phyloP scores from a whole-genome alignment of 2,329 filamentous ascomycete species.

The Fusarium veterinarium region DNA sequence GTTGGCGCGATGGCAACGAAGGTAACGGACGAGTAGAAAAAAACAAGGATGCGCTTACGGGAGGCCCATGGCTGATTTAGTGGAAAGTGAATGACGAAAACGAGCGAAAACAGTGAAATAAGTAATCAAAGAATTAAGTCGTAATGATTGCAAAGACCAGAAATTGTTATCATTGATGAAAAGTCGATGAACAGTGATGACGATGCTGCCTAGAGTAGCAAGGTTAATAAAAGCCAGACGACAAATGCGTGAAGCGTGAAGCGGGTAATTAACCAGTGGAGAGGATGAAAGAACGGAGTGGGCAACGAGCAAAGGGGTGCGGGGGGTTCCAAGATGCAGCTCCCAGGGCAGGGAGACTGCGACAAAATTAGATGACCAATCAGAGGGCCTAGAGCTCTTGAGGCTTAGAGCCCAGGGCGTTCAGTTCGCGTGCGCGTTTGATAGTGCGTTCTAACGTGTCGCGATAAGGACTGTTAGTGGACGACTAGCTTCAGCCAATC shows the following conservation, averaged over 20 bases:
- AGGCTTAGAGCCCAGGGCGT: conserved; percentile 17
- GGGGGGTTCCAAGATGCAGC: conserved; percentile 16
- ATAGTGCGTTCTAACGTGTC: conserved; percentile 12
- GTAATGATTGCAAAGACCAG: background rate
- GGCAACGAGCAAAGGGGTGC: conserved; percentile 33
- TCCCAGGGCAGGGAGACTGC: conserved; percentile 18
- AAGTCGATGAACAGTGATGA: conserved; percentile 25
- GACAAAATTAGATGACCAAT: conserved; percentile 16
- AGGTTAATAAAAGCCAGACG: conserved; percentile 27
- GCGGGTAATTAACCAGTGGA: conserved; percentile 38
- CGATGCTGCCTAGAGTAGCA: conserved; percentile 31
- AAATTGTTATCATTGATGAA: conserved; percentile 13
- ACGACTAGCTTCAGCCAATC: background rate
- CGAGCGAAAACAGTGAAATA: conserved; percentile 6
- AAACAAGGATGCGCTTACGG: conserved; percentile 56
- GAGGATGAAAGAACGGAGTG: conserved; percentile 41
- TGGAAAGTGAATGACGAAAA: conserved; percentile 26
- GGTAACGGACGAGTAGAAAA: conserved; percentile 8
- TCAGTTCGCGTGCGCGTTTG: conserved; percentile 31
- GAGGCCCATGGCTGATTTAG: conserved; percentile 55
- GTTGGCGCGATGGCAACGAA: conserved; percentile 35
- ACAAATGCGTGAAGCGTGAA: conserved; percentile 34
- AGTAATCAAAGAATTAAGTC: background rate
- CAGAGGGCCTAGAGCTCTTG: background rate
- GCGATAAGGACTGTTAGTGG: conserved; percentile 22